phyloP scores from a whole-genome alignment of 345 rosid species.

The Arabis alpina region DNA sequence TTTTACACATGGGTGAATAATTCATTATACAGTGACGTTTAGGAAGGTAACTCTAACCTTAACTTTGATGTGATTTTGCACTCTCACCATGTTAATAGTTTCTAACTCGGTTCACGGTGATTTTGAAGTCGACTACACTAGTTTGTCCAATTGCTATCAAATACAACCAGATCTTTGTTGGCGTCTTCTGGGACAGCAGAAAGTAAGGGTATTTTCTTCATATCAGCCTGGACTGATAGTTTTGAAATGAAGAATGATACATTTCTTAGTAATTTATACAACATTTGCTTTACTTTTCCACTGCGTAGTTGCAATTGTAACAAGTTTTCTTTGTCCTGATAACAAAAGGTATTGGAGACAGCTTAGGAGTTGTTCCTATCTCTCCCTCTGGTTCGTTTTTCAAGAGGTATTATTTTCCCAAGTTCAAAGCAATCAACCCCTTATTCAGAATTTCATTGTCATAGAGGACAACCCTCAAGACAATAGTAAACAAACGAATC shows the following conservation, averaged over 20 bases:
- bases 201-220: constrained; percentile 51
- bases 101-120: constrained; percentile 68
- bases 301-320: background rate
- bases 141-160: constrained; percentile 96
- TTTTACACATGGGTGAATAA: constrained; percentile 77
- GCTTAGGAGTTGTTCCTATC: too few relatives aligned
- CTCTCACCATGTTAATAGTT: background rate
- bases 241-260: too few relatives aligned
- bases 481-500: too few relatives aligned
- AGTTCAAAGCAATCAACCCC: too few relatives aligned
- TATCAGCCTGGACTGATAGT: too few relatives aligned
- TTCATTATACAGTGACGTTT: constrained; percentile 90
- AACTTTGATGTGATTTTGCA: constrained; percentile 1
- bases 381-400: too few relatives aligned
- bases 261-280: too few relatives aligned
- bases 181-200: constrained; percentile 98
- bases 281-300: background rate
- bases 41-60: constrained; percentile 61
- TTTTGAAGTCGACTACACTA: constrained; percentile 90
- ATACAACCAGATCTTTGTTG: constrained; percentile 95
- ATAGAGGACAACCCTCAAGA: too few relatives aligned
- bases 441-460: too few relatives aligned
- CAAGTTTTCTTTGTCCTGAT: background rate
- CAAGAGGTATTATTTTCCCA: too few relatives aligned
- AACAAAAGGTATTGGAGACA: too few relatives aligned